A percentile compares a stretch with the other conserved stretches of the same genome.
Evolutionary conservation across 2,329 filamentous ascomycete genomes (phyloP).

Genomic region (Fusarium nygamai): DNA sequence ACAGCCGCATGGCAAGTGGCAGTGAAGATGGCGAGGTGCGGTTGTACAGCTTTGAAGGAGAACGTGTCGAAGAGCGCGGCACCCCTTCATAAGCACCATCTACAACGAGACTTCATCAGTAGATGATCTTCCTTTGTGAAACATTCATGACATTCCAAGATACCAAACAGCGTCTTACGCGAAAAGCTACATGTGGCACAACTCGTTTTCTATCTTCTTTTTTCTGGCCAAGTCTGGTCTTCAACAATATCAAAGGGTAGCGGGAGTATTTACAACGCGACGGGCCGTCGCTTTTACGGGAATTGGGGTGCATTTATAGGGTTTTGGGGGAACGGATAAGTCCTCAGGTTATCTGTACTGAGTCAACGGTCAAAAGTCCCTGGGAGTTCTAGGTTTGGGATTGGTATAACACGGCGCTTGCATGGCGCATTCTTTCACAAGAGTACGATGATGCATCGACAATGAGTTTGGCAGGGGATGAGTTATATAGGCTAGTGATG

Average conservation of each 20-base stretch:
- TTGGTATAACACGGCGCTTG: conserved; percentile 11
- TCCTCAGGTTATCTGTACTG: conserved; percentile 6
- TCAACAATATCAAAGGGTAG: conserved; percentile 16
- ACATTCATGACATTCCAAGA: conserved; percentile 9
- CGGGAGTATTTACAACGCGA: conserved; percentile 19
- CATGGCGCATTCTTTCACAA: not conserved
- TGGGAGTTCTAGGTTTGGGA: conserved; percentile 23
- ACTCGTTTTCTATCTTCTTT: not conserved
- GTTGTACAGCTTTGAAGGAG: conserved; percentile 78
- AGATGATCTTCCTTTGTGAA: not conserved
- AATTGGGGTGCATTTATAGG: conserved; percentile 13
- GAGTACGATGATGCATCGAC: conserved; percentile 3
- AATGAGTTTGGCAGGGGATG: not conserved
- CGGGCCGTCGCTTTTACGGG: not conserved
- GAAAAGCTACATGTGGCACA: not conserved
- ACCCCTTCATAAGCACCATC: conserved; percentile 57
- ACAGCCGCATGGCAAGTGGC: conserved; percentile 88
- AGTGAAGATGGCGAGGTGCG: conserved; percentile 94
- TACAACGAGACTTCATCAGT: not conserved
- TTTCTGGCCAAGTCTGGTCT: not conserved
- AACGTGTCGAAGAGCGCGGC: conserved; percentile 59
- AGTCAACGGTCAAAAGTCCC: conserved; percentile 5
- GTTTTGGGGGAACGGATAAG: not conserved
- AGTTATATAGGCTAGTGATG: conserved; percentile 5
- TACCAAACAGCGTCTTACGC: conserved; percentile 1